These are phyloP conservation scores for Paraglomus occultum DNA, from an alignment of 192 early-diverging fungal genomes.

Conservation along the genomic window DNA sequence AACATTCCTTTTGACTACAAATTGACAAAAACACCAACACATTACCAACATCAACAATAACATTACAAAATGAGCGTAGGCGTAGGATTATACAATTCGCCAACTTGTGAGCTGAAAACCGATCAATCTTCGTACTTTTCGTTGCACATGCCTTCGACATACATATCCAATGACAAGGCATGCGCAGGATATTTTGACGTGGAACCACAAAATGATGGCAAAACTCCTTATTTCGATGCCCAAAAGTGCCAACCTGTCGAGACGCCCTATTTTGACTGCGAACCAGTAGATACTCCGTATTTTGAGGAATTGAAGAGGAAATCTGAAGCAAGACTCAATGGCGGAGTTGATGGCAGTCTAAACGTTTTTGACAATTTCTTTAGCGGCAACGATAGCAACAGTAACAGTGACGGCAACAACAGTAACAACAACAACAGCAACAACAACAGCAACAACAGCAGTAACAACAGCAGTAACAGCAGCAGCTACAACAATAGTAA, in stretches of 20 bases:
- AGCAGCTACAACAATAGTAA: conserved; percentile 7
- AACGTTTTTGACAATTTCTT: too few relatives aligned
- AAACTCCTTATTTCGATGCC: conserved; percentile 22
- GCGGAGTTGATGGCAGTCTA: too few relatives aligned
- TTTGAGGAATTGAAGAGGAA: conserved; percentile 8
- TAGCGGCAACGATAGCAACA: not conserved
- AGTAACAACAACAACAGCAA: not conserved
- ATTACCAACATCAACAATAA: not conserved
- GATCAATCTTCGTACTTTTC: conserved; percentile 23
- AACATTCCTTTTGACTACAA: too few relatives aligned
- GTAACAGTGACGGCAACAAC: not conserved
- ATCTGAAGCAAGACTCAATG: too few relatives aligned
- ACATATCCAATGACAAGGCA: conserved; percentile 9
- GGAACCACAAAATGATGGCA: conserved; percentile 1
- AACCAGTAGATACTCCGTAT: conserved; percentile 7
- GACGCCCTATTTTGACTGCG: conserved; percentile 25
- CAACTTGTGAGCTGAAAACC: conserved; percentile 9
- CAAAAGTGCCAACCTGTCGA: not conserved
- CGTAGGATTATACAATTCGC: conserved; percentile 3
- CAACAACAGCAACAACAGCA: conserved; percentile 5
- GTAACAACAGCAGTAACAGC: not conserved
- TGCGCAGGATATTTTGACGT: conserved; percentile 24
- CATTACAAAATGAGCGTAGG: conserved; percentile 17
- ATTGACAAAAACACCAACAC: too few relatives aligned
- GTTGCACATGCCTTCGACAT: conserved; percentile 23